These are phyloP conservation scores for Rutstroemia sp. DNA, from an alignment of 2,329 filamentous ascomycete genomes.

Conservation along the genomic window DNA sequence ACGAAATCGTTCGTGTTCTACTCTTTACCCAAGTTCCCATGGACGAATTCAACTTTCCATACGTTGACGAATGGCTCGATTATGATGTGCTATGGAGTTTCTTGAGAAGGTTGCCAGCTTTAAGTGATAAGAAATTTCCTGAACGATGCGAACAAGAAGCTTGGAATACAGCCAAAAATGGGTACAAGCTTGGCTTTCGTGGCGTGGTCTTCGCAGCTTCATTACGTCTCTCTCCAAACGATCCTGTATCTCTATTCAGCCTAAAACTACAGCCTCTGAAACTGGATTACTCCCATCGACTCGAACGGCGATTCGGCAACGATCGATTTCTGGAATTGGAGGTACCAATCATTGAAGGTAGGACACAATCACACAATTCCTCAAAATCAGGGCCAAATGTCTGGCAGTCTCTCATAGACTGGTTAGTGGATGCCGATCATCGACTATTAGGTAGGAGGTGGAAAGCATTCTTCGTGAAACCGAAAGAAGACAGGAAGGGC, in stretches of 20 bases:
- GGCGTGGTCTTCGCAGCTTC: slow-evolving; percentile 38
- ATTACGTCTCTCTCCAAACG: slow-evolving; percentile 32
- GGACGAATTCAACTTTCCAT: slow-evolving; percentile 10
- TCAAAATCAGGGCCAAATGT: slow-evolving; percentile 30
- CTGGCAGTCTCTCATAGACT: slow-evolving; percentile 33
- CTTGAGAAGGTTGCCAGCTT: slow-evolving; percentile 34
- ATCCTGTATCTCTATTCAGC: slow-evolving; percentile 36
- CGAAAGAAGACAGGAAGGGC: slow-evolving; percentile 21
- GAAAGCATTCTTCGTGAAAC: slow-evolving; percentile 25
- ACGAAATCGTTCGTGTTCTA: slow-evolving; percentile 28
- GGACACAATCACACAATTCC: slow-evolving; percentile 20
- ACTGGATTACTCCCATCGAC: slow-evolving; percentile 43
- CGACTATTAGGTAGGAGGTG: slow-evolving; percentile 24
- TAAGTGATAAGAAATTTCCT: slow-evolving; percentile 41
- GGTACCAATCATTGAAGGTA: slow-evolving; percentile 38
- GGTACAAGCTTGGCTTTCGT: slow-evolving; percentile 30
- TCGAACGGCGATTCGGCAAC: slow-evolving; percentile 47
- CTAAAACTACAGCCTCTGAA: slow-evolving; percentile 42
- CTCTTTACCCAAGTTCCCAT: slow-evolving; percentile 22
- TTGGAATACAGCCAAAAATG: slow-evolving; percentile 33
- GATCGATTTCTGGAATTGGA: slow-evolving; percentile 52
- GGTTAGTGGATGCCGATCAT: slow-evolving; percentile 30
- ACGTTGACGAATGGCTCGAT: slow-evolving; percentile 32
- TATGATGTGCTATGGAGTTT: slow-evolving; percentile 37
- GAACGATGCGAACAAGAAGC: slow-evolving; percentile 36